Conservation (phyloP, 2,329 filamentous ascomycete species). For the Pseudocercospora fijiensis region DNA sequence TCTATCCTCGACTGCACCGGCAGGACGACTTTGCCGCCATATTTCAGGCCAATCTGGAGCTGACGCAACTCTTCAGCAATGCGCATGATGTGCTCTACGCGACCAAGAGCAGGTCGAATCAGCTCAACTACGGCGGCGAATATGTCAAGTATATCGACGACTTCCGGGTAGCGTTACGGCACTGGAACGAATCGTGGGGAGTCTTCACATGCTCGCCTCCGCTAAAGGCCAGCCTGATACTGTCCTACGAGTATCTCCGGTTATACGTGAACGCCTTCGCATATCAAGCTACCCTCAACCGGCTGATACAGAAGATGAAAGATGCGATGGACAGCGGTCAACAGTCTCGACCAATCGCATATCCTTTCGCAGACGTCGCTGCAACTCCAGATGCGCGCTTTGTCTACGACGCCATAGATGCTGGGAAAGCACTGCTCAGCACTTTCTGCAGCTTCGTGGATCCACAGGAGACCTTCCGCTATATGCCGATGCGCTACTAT, state of each 20-base stretch:
- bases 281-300: constrained; percentile 52
- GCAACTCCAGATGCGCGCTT: constrained; percentile 64
- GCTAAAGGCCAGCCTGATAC: constrained; percentile 59
- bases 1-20: constrained; percentile 29
- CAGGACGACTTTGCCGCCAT: constrained; percentile 38
- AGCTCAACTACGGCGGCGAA: constrained; percentile 38
- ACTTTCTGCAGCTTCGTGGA: constrained; percentile 62
- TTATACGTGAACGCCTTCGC: constrained; percentile 68
- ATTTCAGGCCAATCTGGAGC: constrained; percentile 37
- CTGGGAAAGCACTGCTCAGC: constrained; percentile 61
- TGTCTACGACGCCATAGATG: constrained; percentile 65
- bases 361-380: constrained; percentile 46
- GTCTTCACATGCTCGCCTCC: constrained; percentile 47
- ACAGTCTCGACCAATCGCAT: constrained; percentile 23
- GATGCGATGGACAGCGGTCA: constrained; percentile 31
- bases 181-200: constrained; percentile 38
- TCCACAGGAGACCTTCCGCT: constrained; percentile 58
- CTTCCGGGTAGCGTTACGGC: constrained; percentile 35
- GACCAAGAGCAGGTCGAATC: constrained; percentile 36
- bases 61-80: constrained; percentile 39
- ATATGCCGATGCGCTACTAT: constrained; percentile 65
- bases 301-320: constrained; percentile 30
- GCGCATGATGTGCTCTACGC: constrained; percentile 40
- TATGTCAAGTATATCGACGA: constrained; percentile 41
- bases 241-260: constrained; percentile 64